phyloP scores from a whole-genome alignment of 2,329 filamentous ascomycete genomes.

The Fusarium fracticaudum region DNA sequence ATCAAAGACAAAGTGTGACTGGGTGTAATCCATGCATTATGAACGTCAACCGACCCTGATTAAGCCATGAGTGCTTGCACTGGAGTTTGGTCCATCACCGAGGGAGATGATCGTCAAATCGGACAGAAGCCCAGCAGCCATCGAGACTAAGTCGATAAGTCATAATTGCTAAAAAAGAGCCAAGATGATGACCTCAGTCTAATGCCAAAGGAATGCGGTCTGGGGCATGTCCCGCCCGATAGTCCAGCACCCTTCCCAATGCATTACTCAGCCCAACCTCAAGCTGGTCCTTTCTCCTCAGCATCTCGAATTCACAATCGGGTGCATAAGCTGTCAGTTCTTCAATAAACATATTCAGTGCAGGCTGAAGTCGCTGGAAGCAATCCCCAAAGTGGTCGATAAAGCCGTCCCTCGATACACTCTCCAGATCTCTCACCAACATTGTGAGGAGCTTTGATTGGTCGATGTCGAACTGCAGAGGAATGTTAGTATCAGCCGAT shows the following conservation, averaged over 20 bases:
- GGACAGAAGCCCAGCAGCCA: background rate
- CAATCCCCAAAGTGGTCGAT: constrained; percentile 23
- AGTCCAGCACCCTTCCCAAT: background rate
- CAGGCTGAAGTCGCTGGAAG: constrained; percentile 3
- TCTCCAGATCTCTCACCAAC: background rate
- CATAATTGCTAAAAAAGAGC: background rate
- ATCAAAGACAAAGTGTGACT: background rate
- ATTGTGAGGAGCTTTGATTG: constrained; percentile 16
- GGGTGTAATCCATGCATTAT: background rate
- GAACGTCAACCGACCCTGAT: constrained; percentile 6
- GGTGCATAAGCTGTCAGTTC: constrained; percentile 5
- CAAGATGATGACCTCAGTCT: constrained; percentile 16
- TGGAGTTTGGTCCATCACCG: background rate
- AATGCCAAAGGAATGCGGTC: constrained; percentile 18
- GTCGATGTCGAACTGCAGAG: constrained; percentile 5
- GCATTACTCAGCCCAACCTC: constrained; percentile 4
- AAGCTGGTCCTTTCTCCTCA: constrained; percentile 14
- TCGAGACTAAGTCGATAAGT: background rate
- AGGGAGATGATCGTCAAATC: background rate
- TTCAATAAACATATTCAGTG: constrained; percentile 1
- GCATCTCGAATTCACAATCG: constrained; percentile 8
- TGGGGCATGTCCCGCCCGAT: background rate
- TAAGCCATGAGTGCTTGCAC: background rate
- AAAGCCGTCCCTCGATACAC: constrained; percentile 10
- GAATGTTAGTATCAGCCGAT: background rate